Evolutionary conservation across 2,329 filamentous ascomycete species (phyloP), one percentile per base, ranked within the genome.

Genomic region (Scedosporium aurantiacum): DNA sequence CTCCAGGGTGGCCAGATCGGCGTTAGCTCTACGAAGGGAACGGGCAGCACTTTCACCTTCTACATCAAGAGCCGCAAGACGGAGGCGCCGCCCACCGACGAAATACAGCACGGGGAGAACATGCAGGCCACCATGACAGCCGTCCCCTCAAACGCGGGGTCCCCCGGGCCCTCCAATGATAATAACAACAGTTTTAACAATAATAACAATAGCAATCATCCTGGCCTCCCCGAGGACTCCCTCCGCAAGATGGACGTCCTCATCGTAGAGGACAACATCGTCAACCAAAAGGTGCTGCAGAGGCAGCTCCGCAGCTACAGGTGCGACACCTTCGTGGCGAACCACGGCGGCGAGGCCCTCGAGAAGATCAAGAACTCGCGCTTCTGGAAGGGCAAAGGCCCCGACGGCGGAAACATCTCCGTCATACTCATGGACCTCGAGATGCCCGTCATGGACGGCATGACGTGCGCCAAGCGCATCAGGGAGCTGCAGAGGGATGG

Each of bases 381-480:
- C 5, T 85, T 82, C 68, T 85, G 83, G 83, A 69, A 70, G 23
- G 78, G 78, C 14, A 73, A 78, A 7, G 77, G 78, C 63, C 63
- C 71, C 16, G 72, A 76, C 14, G 79, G 79, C 2, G 72, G 78
- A 7, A 79, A 84, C 57, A 79, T 89, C 25, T 83, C 84, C 7
- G 78, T 91, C 55, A 85, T 92, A 12, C 72, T 92, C 5, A 91
- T 92, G 88, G 89, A 92, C 68, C 78, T 91, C 57, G 88, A 91
- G 68, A 92, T 92, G 89, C 89, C 89, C 1, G 80, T 91, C 52
- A 91, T 91, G 89, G 88, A 92, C 67, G 89, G 89, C 41, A 82
- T 89, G 71, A 87, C 87, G 2, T 90, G 88, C 64, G 85, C 88
- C 12, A 78, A 80, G 50, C 82, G 77, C 63, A 91, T 93, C 60